phyloP scores from a whole-genome alignment of 2,329 filamentous ascomycete species.

The Cladosporium sp. region DNA sequence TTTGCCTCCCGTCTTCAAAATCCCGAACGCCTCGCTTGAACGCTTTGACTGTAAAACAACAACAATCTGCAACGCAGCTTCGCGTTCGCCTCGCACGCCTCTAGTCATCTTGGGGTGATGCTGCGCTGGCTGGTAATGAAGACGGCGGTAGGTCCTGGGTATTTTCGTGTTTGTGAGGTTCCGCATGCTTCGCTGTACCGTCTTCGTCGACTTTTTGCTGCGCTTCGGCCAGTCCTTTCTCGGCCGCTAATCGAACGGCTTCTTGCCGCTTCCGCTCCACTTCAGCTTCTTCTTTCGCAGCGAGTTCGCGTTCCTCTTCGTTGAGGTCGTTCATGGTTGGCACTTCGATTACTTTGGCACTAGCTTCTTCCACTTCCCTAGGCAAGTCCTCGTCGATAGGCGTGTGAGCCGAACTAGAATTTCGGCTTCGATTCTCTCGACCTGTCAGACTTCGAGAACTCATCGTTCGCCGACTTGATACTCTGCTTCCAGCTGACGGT shows the following conservation, averaged over 20 bases:
- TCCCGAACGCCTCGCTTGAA: constrained; percentile 10
- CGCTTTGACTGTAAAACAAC: constrained; percentile 1
- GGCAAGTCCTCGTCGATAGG: constrained; percentile 11
- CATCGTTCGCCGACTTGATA: constrained; percentile 28
- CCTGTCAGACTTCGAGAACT: constrained; percentile 3
- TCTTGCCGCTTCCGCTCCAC: constrained; percentile 51
- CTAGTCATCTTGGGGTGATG: background rate
- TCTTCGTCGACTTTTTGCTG: background rate
- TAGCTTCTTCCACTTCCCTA: constrained; percentile 15
- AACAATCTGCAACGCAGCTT: background rate
- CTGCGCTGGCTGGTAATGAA: background rate
- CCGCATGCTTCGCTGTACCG: background rate
- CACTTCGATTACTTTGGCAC: constrained; percentile 30
- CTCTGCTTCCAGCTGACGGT: constrained; percentile 37
- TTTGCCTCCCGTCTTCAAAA: background rate
- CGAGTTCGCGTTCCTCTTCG: constrained; percentile 53
- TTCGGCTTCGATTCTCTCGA: constrained; percentile 18
- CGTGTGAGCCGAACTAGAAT: constrained; percentile 17
- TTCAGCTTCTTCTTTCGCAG: constrained; percentile 53
- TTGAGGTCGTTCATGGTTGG: constrained; percentile 53
- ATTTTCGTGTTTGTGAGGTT: background rate
- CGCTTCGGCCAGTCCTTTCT: constrained; percentile 44
- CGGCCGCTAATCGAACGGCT: constrained; percentile 52
- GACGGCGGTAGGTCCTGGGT: background rate
- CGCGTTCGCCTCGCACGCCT: background rate